Conservation (phyloP, 2,329 filamentous ascomycete species). For the Leptographium galeiforme region DNA sequence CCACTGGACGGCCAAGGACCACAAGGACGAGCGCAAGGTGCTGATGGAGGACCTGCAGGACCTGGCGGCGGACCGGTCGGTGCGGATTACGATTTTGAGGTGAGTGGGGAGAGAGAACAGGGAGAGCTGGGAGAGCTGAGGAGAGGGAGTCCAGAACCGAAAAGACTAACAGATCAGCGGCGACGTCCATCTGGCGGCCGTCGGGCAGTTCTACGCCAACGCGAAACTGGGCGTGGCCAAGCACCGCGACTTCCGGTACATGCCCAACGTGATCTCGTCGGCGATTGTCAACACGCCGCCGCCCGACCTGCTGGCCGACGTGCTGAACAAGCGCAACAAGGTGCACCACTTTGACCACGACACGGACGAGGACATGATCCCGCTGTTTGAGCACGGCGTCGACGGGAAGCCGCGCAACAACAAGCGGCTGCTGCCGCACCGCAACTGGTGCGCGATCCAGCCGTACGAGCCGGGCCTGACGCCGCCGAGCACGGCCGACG, state of each 20-base stretch:
- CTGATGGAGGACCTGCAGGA: slow-evolving; percentile 87
- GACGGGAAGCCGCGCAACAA: slow-evolving; percentile 87
- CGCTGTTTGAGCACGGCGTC: slow-evolving; percentile 79
- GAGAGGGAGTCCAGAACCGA: too few relatives aligned
- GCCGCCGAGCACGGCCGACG: slow-evolving; percentile 53
- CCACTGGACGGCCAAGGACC: slow-evolving; percentile 92
- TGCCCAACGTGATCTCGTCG: slow-evolving; percentile 89
- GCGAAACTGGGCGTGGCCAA: slow-evolving; percentile 67
- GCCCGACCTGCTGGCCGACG: slow-evolving; percentile 74
- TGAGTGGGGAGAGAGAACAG: slow-evolving; percentile 19
- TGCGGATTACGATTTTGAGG: slow-evolving; percentile 81
- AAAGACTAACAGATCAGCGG: slow-evolving; percentile 46
- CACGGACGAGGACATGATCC: slow-evolving; percentile 93
- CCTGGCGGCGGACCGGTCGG: slow-evolving; percentile 80
- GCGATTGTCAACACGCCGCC: slow-evolving; percentile 90
- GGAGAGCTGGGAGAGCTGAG: too few relatives aligned
- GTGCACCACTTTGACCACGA: slow-evolving; percentile 56
- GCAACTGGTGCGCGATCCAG: slow-evolving; percentile 92
- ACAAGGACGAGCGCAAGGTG: slow-evolving; percentile 79
- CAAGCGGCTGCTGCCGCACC: slow-evolving; percentile 70
- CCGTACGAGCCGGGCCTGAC: slow-evolving; percentile 69
- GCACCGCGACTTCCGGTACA: slow-evolving; percentile 87
- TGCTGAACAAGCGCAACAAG: slow-evolving; percentile 88
- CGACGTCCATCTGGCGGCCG: slow-evolving; percentile 82
- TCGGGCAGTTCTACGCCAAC: slow-evolving; percentile 92